Evolutionary conservation across 495 filamentous ascomycete genomes (phyloP).

Genomic region (Bacidia gigantensis): DNA sequence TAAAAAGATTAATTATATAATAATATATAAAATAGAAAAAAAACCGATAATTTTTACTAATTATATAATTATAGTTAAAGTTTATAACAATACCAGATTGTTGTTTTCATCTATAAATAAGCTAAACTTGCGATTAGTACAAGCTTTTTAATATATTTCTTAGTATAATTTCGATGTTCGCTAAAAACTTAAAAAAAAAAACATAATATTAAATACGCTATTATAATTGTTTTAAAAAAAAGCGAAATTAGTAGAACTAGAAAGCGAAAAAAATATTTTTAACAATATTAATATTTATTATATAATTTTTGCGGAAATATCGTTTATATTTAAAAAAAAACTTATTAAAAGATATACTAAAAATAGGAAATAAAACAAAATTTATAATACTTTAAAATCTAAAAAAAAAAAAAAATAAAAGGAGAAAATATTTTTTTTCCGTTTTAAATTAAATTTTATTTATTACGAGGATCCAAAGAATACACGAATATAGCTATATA

Average conservation of each 20-base stretch:
- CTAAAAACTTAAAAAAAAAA: background rate
- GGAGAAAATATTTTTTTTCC: background rate
- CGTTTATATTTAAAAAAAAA: background rate
- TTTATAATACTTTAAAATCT: background rate
- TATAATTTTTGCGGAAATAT: background rate
- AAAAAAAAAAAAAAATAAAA: background rate
- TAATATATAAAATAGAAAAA: background rate
- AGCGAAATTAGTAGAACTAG: background rate
- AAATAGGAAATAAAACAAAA: background rate
- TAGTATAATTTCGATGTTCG: background rate
- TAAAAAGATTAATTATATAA: background rate
- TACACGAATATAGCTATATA: background rate
- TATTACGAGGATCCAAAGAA: background rate
- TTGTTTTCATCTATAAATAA: background rate
- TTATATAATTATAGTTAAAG: background rate
- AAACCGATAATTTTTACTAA: background rate
- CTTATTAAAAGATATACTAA: background rate
- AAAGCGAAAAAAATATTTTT: constrained; percentile 1
- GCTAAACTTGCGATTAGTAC: background rate
- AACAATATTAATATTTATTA: background rate
- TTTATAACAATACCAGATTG: background rate
- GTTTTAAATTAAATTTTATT: background rate
- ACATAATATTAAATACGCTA: background rate
- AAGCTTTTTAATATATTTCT: background rate
- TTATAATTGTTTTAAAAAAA: background rate